Conservation (phyloP, 139 green algal genomes). For the Volvox reticuliferus region DNA sequence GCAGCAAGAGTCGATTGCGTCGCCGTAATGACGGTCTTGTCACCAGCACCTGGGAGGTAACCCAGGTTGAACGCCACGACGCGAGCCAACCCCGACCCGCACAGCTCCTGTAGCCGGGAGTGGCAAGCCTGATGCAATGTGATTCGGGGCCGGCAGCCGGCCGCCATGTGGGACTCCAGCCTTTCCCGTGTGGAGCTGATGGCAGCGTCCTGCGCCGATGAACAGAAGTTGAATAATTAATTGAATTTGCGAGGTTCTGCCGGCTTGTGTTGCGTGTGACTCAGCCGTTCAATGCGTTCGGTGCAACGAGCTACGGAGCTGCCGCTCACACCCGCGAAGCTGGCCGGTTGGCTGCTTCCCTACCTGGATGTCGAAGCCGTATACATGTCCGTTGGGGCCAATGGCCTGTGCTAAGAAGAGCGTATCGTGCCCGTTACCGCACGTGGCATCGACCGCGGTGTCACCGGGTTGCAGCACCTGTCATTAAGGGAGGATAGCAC, state of each 20-base stretch:
- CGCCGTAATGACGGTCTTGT: slow-evolving; percentile 65
- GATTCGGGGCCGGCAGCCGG: not conserved
- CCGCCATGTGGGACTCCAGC: slow-evolving; percentile 1
- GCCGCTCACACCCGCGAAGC: too few relatives aligned
- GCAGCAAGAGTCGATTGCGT: slow-evolving; percentile 62
- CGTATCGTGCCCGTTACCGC: slow-evolving; percentile 79
- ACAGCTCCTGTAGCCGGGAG: slow-evolving; percentile 29
- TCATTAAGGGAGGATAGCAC: too few relatives aligned
- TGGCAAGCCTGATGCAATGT: slow-evolving; percentile 55
- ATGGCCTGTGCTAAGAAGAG: slow-evolving; percentile 69
- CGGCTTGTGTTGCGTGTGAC: not conserved
- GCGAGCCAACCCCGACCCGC: slow-evolving; percentile 21
- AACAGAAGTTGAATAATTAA: not conserved
- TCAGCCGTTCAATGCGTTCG: too few relatives aligned
- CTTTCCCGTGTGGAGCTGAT: slow-evolving; percentile 32
- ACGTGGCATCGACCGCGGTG: slow-evolving; percentile 71
- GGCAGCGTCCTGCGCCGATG: slow-evolving; percentile 11
- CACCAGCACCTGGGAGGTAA: slow-evolving; percentile 66
- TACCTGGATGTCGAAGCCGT: slow-evolving; percentile 77
- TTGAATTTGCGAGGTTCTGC: not conserved
- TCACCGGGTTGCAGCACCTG: slow-evolving; percentile 70
- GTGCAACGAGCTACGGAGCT: too few relatives aligned
- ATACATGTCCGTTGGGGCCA: slow-evolving; percentile 62
- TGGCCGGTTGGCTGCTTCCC: not conserved
- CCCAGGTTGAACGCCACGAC: slow-evolving; percentile 48